Base-by-base conservation (phyloP, 106 monocot genomes). In the Dendrobium nobile region DNA sequence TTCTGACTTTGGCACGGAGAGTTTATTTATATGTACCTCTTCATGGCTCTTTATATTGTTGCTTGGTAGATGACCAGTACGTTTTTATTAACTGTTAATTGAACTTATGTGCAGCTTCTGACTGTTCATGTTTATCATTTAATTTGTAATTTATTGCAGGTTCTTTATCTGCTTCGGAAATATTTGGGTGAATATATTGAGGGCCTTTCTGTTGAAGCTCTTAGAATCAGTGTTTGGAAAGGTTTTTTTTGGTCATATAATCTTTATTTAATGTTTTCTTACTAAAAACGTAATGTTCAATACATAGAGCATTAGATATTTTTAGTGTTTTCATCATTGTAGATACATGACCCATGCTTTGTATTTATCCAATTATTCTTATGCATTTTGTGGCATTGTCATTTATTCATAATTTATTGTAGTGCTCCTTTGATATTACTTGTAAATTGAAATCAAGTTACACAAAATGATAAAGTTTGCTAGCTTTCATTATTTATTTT, bases 181-280 rank as follows among this genome's bases (percentile, higher is more conserved):
- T 95, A 99, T 77, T 61, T 99, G 80, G 99, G 95, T 26, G 99
- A 95, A 79, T 99, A 99, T 88, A 91, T 99, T 20, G 95, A 99
- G 79, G 99, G 99, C 26, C 91, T 99, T 59, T 99, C 99, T 41
- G 75, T 76, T 84, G 99, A 99, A 87, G 91, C 95, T 80, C 90
- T 99, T 82, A 78, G 92, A 83, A 93, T 99, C 68, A 99, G 99
- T 87, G 99, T 99, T 76, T 99, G 99, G 99, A 89, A 93, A 93
- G 99, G 99, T 99, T 27, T 77, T 73, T 26, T 48, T 73, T 54
- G 41, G 26, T 54, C 10, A 51, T 20, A 18, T 56, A 26, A 7
- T 4, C 26, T 33, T 18, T 4, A 40, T 54, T 31, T 54, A 17
- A 54, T 54, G 20, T 24, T 24, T 70, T 70, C 37, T 37, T 70